A percentile compares a stretch with the other conserved stretches of the same genome.
Conservation (phyloP, 2,329 filamentous ascomycete genomes). For the Paecilomyces sp. region DNA sequence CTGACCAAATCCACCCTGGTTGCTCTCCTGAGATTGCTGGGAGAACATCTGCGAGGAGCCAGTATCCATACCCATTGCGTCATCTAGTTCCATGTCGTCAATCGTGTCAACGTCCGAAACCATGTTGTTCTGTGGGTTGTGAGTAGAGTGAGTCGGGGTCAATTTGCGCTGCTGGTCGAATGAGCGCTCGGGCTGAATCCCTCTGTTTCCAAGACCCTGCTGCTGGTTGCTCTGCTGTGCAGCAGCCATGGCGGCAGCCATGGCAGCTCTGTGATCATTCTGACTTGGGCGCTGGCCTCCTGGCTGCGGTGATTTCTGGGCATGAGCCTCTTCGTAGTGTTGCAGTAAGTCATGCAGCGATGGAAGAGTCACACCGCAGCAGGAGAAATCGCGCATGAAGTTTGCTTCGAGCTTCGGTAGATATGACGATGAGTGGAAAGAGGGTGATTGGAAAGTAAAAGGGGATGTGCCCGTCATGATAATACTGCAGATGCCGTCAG, state of each 20-base stretch:
- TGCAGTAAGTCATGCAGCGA: slow-evolving; percentile 91
- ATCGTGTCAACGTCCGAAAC: slow-evolving; percentile 68
- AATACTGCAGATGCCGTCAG: slow-evolving; percentile 54
- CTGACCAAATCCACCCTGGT: slow-evolving; percentile 54
- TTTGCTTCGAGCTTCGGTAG: slow-evolving; percentile 93
- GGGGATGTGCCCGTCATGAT: slow-evolving; percentile 97
- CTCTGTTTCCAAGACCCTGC: slow-evolving; percentile 24
- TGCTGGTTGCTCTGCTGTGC: slow-evolving; percentile 46
- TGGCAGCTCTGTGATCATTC: slow-evolving; percentile 45
- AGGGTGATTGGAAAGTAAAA: slow-evolving; percentile 82
- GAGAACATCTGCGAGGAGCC: slow-evolving; percentile 37
- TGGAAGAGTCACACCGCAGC: slow-evolving; percentile 81
- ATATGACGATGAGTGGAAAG: slow-evolving; percentile 93
- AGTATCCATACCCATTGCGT: slow-evolving; percentile 53
- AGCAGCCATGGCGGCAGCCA: slow-evolving; percentile 39
- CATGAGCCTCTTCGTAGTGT: slow-evolving; percentile 94
- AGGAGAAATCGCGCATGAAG: slow-evolving; percentile 96
- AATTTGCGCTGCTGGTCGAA: slow-evolving; percentile 31
- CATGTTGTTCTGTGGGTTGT: slow-evolving; percentile 14
- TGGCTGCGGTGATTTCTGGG: slow-evolving; percentile 54
- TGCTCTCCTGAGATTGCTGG: slow-evolving; percentile 61
- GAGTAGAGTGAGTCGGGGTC: slow-evolving; percentile 22
- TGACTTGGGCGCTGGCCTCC: slow-evolving; percentile 41
- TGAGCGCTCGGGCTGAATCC: slow-evolving; percentile 26
- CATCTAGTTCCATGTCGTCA: slow-evolving; percentile 96